Base-by-base conservation (phyloP, 192 early-diverging fungal species). In the Phycomyces blakesleeanus region DNA sequence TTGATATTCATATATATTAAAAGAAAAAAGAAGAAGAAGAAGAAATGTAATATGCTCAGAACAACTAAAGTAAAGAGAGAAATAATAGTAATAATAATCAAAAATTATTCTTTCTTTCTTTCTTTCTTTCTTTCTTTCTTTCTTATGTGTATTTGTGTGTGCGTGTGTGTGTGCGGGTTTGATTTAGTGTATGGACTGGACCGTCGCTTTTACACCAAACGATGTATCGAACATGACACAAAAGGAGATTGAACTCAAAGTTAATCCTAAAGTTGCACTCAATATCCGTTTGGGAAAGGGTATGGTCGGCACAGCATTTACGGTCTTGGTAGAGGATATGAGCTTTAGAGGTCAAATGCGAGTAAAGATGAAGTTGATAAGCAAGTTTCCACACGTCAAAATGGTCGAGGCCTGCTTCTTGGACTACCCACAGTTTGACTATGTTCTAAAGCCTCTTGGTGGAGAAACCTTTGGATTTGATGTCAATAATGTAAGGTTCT, bases 221-320 rank as follows among this genome's bases (percentile, higher is more conserved):
- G 90, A 91, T 71, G 76, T 82, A 39, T 69, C 57, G 39, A 81
- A 81, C 38, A 76, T 84, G 63, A 76, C 80, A 21, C 54, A 75
- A 10, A 64, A 83, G 22, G 73, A 83, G 69, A 67, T 75, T 51
- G 73, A 77, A 58, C 68, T 73, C 39, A 69, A 73, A 34, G 82
- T 86, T 12, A 87, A 87, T 69, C 88, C 89, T 18, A 85, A 86
- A 63, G 83, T 95, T 3, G 87, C 84, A 59, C 76, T 95, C 24
- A 83, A 80, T 4, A 89, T 91, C 44, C 81, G 88, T 15, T 76
- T 93, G 16, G 92, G 91, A 44, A 87, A 86, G 64, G 92, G 92
- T 11, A 68, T 87, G 42, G 81, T 90, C 18, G 85, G 87, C 3
- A 87, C 91, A 8, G 88, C 84, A 2, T 77, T 93, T 49, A 86